Percentiles rank a stretch among this genome's conserved stretches.
phyloP scores from a whole-genome alignment of 202 grass and related monocot species.

The Eragrostis tef region DNA sequence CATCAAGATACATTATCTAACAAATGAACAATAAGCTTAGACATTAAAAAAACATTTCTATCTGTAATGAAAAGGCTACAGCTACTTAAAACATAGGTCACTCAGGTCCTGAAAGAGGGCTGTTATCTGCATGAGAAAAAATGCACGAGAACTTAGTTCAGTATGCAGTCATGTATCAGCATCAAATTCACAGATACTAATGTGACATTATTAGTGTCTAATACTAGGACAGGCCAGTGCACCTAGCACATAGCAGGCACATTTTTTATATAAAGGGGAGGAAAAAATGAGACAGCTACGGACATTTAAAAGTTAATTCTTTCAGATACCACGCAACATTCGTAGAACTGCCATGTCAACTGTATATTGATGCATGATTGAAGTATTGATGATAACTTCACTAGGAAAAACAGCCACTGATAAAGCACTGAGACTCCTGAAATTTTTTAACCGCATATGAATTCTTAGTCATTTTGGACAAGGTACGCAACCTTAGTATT shows the following conservation, averaged over 20 bases:
- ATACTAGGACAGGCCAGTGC: too few relatives aligned
- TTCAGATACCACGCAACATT: not conserved
- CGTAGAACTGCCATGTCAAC: too few relatives aligned
- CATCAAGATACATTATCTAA: not conserved
- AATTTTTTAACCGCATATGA: not conserved
- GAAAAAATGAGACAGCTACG: not conserved
- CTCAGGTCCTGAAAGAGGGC: too few relatives aligned
- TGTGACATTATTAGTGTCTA: not conserved
- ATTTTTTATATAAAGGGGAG: not conserved
- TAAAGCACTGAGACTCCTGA: not conserved
- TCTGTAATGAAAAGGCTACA: too few relatives aligned
- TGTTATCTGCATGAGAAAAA: too few relatives aligned
- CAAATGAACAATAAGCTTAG: conserved; percentile 13
- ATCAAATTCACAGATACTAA: too few relatives aligned
- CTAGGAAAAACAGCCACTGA: too few relatives aligned
- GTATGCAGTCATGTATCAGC: too few relatives aligned
- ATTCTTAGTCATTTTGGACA: not conserved
- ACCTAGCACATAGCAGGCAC: not conserved
- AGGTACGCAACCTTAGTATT: not conserved
- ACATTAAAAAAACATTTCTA: not conserved
- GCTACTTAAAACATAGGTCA: too few relatives aligned
- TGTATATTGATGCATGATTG: too few relatives aligned
- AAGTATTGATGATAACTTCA: too few relatives aligned
- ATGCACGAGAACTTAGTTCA: too few relatives aligned
- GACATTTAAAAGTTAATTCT: not conserved